Evolutionary conservation across 2,329 filamentous ascomycete genomes (phyloP).

Genomic region (Pseudogymnoascus sp.): DNA sequence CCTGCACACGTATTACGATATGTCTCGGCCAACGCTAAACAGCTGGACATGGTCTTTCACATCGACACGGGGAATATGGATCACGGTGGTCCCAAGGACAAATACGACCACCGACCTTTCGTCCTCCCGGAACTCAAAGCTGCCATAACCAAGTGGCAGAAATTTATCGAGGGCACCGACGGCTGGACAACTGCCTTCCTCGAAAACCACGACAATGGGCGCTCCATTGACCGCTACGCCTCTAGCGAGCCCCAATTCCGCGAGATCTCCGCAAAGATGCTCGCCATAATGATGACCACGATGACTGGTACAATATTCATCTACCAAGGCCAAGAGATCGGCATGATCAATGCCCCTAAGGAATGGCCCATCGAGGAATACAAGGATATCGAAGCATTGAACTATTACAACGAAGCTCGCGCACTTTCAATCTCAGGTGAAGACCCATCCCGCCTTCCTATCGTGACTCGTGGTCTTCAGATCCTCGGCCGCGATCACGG

Average conservation of each 20-base stretch:
- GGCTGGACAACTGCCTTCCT: constrained; percentile 54
- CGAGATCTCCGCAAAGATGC: constrained; percentile 39
- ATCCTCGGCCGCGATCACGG: constrained; percentile 58
- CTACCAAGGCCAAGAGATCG: constrained; percentile 54
- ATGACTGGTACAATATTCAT: constrained; percentile 50
- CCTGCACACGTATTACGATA: constrained; percentile 50
- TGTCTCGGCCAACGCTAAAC: constrained; percentile 48
- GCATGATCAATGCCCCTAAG: constrained; percentile 49
- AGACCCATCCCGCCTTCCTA: not conserved
- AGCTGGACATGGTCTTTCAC: constrained; percentile 65
- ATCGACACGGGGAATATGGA: constrained; percentile 51
- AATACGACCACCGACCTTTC: constrained; percentile 40
- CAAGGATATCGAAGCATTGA: constrained; percentile 42
- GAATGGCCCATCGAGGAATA: constrained; percentile 44
- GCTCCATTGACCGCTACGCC: constrained; percentile 45
- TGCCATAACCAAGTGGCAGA: constrained; percentile 43
- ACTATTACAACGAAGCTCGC: constrained; percentile 41
- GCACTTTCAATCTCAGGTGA: constrained; percentile 36
- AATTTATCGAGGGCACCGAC: constrained; percentile 44
- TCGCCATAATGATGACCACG: constrained; percentile 42
- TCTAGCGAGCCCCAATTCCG: constrained; percentile 20
- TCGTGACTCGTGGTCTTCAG: constrained; percentile 37
- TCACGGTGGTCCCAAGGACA: constrained; percentile 48
- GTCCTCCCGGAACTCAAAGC: constrained; percentile 42
- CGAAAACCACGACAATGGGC: constrained; percentile 57